These are phyloP conservation scores for Trichophyton verrucosum DNA, from an alignment of 2,329 filamentous ascomycete species.

Conservation along the genomic window DNA sequence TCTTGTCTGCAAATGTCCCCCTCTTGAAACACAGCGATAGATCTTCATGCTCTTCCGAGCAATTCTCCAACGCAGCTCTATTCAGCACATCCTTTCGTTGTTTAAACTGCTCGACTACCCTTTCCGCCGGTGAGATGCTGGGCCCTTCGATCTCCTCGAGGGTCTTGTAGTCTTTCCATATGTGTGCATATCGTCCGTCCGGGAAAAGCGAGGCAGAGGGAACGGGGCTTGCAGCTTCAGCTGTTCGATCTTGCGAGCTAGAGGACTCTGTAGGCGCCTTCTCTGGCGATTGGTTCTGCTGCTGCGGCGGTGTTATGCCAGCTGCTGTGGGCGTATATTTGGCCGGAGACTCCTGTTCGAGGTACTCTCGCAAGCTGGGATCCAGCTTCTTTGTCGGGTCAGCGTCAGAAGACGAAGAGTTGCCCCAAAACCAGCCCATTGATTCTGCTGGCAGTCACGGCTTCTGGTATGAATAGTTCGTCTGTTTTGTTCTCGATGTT, in stretches of 20 bases:
- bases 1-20: conserved; percentile 52
- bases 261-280: conserved; percentile 6
- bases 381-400: conserved; percentile 64
- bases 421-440: conserved; percentile 56
- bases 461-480: neutral
- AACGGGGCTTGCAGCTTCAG: conserved; percentile 20
- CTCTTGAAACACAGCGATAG: conserved; percentile 70
- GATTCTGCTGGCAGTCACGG: neutral
- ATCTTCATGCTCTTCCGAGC: conserved; percentile 70
- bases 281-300: conserved; percentile 13
- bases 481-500: neutral
- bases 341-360: conserved; percentile 67
- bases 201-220: conserved; percentile 47
- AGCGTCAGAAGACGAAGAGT: conserved; percentile 31
- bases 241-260: conserved; percentile 10
- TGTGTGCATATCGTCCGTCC: conserved; percentile 65
- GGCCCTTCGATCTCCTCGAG: conserved; percentile 56
- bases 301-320: conserved; percentile 15
- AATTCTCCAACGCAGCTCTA: conserved; percentile 80
- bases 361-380: conserved; percentile 69
- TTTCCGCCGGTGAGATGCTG: conserved; percentile 66
- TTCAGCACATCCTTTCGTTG: conserved; percentile 67
- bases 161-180: conserved; percentile 86
- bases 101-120: conserved; percentile 75
- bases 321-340: conserved; percentile 43